These are phyloP conservation scores for Amanita thiersii DNA, from an alignment of 768 basidiomycete genomes.

Conservation along the genomic window DNA sequence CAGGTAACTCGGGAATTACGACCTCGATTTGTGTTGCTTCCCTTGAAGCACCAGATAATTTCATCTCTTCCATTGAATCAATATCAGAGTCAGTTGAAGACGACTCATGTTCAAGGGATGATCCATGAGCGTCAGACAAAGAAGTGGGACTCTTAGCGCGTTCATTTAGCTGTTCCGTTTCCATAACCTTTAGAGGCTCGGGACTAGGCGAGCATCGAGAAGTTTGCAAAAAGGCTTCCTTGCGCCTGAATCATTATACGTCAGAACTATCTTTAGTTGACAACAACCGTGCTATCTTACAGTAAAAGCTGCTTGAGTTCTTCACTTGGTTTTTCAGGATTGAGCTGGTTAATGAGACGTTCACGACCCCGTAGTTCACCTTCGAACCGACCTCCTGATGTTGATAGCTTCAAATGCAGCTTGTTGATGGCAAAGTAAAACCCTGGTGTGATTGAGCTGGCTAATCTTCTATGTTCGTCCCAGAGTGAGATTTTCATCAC, in stretches of 20 bases:
- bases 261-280: neutral
- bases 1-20: too few species aligned
- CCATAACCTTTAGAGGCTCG: too few species aligned
- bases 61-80: too few species aligned
- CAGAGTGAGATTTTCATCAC: constrained; percentile 44
- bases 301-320: constrained; percentile 31
- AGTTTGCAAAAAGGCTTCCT: neutral
- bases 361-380: constrained; percentile 42
- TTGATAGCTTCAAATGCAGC: constrained; percentile 35
- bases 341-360: constrained; percentile 34
- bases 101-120: too few species aligned
- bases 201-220: neutral
- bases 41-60: too few species aligned
- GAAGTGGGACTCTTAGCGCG: too few species aligned
- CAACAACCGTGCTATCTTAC: constrained; percentile 20
- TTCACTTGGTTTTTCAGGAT: constrained; percentile 26
- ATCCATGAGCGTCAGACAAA: too few species aligned
- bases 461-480: constrained; percentile 36
- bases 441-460: constrained; percentile 29
- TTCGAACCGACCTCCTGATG: constrained; percentile 21
- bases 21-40: too few species aligned
- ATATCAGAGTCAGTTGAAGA: too few species aligned
- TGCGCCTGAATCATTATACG: neutral
- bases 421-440: constrained; percentile 41
- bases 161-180: too few species aligned